These are phyloP conservation scores for Colletotrichum tropicicola DNA, from an alignment of 2,329 filamentous ascomycete species.

Conservation along the genomic window DNA sequence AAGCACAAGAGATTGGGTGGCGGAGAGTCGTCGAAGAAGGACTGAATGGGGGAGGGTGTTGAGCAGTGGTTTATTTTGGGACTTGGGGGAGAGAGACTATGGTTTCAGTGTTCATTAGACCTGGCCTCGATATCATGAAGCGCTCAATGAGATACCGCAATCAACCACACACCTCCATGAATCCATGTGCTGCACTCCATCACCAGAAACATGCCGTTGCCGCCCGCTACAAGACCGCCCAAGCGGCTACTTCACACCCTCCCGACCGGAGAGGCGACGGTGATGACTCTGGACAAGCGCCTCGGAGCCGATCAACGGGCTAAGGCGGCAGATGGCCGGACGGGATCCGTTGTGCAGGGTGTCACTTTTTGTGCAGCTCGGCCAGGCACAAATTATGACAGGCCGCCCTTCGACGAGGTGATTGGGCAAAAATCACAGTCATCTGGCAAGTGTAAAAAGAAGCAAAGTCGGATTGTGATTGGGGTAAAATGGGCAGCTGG, in stretches of 20 bases:
- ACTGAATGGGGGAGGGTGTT: slow-evolving; percentile 26
- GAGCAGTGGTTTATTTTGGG: neutral
- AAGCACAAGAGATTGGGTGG: slow-evolving; percentile 73
- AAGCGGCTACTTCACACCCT: slow-evolving; percentile 5
- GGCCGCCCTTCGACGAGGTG: neutral
- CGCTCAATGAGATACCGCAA: neutral
- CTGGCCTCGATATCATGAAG: neutral
- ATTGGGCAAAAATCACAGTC: neutral
- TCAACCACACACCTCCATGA: neutral
- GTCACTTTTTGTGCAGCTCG: slow-evolving; percentile 2
- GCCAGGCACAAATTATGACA: neutral
- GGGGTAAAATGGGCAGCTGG: neutral
- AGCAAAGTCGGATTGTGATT: neutral
- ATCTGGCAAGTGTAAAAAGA: neutral
- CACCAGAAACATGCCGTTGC: neutral
- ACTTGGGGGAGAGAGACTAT: neutral
- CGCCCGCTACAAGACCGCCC: neutral
- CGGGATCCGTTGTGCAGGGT: slow-evolving; percentile 16
- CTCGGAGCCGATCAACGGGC: neutral
- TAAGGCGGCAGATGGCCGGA: slow-evolving; percentile 13
- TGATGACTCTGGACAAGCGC: slow-evolving; percentile 3
- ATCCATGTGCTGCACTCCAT: neutral
- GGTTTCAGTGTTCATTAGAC: neutral
- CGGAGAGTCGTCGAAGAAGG: slow-evolving; percentile 45
- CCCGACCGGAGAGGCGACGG: neutral